Evolutionary conservation across 148 eudicot genomes (phyloP), one percentile per base, ranked within the genome.

Genomic region (Rhododendron simsii): DNA sequence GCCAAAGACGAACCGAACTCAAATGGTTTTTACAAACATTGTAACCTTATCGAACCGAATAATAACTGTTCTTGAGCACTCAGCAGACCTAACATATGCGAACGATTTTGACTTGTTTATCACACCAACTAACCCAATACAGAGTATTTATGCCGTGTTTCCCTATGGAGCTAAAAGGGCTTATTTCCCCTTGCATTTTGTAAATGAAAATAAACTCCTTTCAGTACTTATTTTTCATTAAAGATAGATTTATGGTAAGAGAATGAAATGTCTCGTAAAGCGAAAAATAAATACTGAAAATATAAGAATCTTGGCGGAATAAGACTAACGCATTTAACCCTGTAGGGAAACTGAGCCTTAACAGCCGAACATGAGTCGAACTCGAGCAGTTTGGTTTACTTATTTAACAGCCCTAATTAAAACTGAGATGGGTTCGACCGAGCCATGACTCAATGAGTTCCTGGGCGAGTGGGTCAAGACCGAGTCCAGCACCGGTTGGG

Each of bases 401-500:
- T 18, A 16, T 18, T 59, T 5, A 57, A 18, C 8, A 7, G 61
- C 23, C 61, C 21, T 55, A 18, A 55, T 16, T 55, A 18, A 15
- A 55, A 16, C 23, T 15, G 21, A 16, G 6, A 0, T 73, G 83
- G 30, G 88, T 82, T 37, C 45, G 84, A 13, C 35, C 75, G 55
- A 93, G 87, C 98, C 98, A 96, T 1, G 96, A 90, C 7, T 23
- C 11, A 41, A 96, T 86, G 84, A 94, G 85, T 47, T 83, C 83
- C 84, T 86, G 89, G 13, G 95, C 44, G 23, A 92, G 84, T 3
- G 92, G 88, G 86, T 94, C 94, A 51, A 94, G 93, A 37, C 98
- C 96, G 87, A 95, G 30, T 30, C 30, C 30, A 30, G 30, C 98
- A 7, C 98, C 98, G 5, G 96, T 93, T 14, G 98, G 91, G 90